A percentile compares a stretch with the other conserved stretches of the same genome.
Conservation (phyloP, 495 filamentous ascomycete species). For the Lasiosphaeria ovina region DNA sequence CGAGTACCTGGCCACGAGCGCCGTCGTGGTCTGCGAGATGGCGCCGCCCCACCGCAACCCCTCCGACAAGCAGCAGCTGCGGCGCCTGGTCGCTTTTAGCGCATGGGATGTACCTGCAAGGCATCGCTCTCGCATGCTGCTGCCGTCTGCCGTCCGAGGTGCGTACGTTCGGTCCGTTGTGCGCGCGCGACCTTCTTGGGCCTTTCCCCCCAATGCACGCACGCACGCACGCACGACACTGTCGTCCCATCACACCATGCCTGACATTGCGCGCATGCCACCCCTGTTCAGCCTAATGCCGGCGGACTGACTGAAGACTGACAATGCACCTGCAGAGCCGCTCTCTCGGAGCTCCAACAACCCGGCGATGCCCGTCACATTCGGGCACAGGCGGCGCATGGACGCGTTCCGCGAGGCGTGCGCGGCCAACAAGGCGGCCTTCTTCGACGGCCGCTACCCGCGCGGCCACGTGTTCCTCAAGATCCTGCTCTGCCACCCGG, state of each 20-base stretch:
- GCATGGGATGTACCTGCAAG: conserved; percentile 22
- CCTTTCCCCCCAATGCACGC: not conserved
- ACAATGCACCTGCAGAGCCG: conserved; percentile 6
- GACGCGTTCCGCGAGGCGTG: conserved; percentile 23
- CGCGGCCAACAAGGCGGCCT: conserved; percentile 10
- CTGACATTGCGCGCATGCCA: too few species aligned
- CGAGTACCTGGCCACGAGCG: conserved; percentile 28
- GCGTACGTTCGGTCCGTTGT: not conserved
- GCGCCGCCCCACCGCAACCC: not conserved
- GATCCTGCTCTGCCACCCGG: conserved; percentile 49
- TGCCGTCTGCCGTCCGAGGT: not conserved
- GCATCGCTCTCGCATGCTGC: not conserved
- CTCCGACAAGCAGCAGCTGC: not conserved
- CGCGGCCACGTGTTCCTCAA: conserved; percentile 41
- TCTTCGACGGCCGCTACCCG: conserved; percentile 23
- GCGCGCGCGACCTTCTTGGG: not conserved
- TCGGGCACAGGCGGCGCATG: conserved; percentile 25
- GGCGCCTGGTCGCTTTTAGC: conserved; percentile 27
- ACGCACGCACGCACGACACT: too few species aligned
- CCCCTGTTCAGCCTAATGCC: too few species aligned
- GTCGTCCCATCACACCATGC: too few species aligned
- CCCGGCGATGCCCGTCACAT: conserved; percentile 15
- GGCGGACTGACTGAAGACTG: not conserved
- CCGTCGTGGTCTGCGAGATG: conserved; percentile 34
- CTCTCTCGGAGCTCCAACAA: conserved; percentile 5